Base-by-base conservation (phyloP, 2,329 filamentous ascomycete species). In the Trichoderma afroharzianum region DNA sequence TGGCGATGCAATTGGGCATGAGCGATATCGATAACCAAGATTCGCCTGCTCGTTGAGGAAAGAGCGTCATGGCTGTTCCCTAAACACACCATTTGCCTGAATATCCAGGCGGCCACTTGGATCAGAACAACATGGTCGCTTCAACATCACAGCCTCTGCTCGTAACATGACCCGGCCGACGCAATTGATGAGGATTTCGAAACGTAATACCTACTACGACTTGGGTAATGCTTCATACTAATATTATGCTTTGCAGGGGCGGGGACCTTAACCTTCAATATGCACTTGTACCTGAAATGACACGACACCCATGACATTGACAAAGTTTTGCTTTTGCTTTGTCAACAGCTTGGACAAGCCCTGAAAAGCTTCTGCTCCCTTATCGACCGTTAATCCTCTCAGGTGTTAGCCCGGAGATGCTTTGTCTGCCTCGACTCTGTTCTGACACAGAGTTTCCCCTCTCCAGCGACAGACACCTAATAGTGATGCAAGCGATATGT, bases 401-500 rank as follows among this genome's bases (percentile, higher is more conserved):
- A 9, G 6, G 53, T 43, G 32, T 24, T 43, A 12, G 15, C 33
- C 7, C 6, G 8, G 6, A 43, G 15, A 18, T 26, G n/a, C 15
- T 55, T 32, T 28, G n/a, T 33, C 55, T 47, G 28, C 11, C n/a
- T 43, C 21, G 67, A 53, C 21, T 62, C 58, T n/a, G 57, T 39
- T 62, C 28, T 24, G 21, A 32, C 39, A 53, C 39, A 11, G 24
- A 33, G 57, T 24, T n/a, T 15, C 36, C 57, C 39, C 15, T 43
- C 63, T 53, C 21, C 50, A 30, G 11, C 53, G 11, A 30, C 12
- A 12, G 21, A 53, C 21, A 62, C 21, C 9, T 61, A 62, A 62
- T 62, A 6, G 39, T 62, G 67, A 62, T 62, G 67, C 57, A 69
- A 62, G 21, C 57, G 39, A 62, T 28, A 33, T 68, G 55, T 47